Evolutionary conservation across 345 rosid genomes (phyloP), one percentile per base, ranked within the genome.

Genomic region (Eucalyptus rudis): DNA sequence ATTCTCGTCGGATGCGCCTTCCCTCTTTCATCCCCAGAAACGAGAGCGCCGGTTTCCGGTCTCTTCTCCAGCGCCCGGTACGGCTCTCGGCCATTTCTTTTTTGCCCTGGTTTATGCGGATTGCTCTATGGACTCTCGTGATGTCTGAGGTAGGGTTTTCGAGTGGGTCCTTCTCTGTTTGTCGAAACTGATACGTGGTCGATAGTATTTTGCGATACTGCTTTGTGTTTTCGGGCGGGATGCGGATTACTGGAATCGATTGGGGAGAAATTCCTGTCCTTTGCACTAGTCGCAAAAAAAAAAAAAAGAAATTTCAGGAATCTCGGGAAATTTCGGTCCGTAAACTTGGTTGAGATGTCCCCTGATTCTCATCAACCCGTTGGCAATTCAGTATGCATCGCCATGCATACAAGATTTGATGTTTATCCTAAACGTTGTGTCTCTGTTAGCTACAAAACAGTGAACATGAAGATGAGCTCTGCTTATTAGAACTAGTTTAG

Each of bases 271-370:
- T 71, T 71, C 2, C 25, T 5, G 83, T 36, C 45, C 45, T 36
- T 71, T 71, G 0, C 25, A 0, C 45, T 0, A 36, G 27, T 36
- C 83, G 83, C 45, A n/a, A n/a, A n/a, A n/a, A n/a, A n/a, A n/a
- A n/a, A n/a, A n/a, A n/a, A n/a, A n/a, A n/a, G n/a, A n/a, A n/a
- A n/a, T n/a, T n/a, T n/a, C 44, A 33, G 81, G 0, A 71, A 33
- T 36, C 25, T 33, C 0, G 80, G 0, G 79, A 8, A 66, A 1
- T 66, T 68, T 68, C 1, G 83, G 45, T 19, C 83, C 45, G 45
- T 19, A 71, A 36, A 71, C 45, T 10, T 2, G 81, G 81, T 24
- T 10, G 81, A 36, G 81, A 19, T 71, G 45, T 71, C 45, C 45
- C 2, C 22, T 24, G 81, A 71, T 71, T 36, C 81, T 33, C 2